Percentiles rank a stretch among this genome's conserved stretches.
Evolutionary conservation across 2,329 filamentous ascomycete genomes (phyloP).

Genomic region (Hyphodiscus sp.): DNA sequence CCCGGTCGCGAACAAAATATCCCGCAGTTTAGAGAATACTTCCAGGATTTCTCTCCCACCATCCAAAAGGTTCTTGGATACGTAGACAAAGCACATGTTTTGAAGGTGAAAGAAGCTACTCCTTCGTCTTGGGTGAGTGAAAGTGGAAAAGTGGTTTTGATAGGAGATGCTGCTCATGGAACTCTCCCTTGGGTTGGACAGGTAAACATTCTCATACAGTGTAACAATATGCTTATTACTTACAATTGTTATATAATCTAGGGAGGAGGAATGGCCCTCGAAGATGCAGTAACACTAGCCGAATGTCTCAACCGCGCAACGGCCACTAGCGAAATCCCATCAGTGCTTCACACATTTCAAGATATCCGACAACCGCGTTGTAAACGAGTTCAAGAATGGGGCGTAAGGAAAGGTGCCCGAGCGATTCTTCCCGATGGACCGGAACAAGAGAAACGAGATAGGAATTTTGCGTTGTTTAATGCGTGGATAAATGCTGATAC

Average conservation of each 20-base stretch:
- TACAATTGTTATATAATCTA: slow-evolving; percentile 1
- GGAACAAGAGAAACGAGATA: too few species aligned
- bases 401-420: too few species aligned
- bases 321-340: not conserved
- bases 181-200: slow-evolving; percentile 3
- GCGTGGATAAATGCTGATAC: too few species aligned
- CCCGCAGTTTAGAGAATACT: not conserved
- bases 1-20: slow-evolving; percentile 1
- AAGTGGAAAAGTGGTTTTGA: slow-evolving; percentile 32
- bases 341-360: not conserved
- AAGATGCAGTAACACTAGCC: slow-evolving; percentile 6
- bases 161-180: slow-evolving; percentile 42
- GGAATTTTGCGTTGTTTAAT: too few species aligned
- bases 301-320: slow-evolving; percentile 4
- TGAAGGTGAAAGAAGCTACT: not conserved
- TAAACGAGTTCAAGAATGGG: slow-evolving; percentile 6
- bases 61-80: not conserved
- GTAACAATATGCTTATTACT: not conserved
- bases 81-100: not conserved
- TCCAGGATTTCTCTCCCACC: not conserved
- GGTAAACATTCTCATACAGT: not conserved
- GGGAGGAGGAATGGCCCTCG: slow-evolving; percentile 6
- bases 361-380: slow-evolving; percentile 4
- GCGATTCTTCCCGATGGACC: too few species aligned
- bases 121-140: slow-evolving; percentile 17